Conservation (phyloP, 139 green algal genomes). For the Ettlia oleoabundans region DNA sequence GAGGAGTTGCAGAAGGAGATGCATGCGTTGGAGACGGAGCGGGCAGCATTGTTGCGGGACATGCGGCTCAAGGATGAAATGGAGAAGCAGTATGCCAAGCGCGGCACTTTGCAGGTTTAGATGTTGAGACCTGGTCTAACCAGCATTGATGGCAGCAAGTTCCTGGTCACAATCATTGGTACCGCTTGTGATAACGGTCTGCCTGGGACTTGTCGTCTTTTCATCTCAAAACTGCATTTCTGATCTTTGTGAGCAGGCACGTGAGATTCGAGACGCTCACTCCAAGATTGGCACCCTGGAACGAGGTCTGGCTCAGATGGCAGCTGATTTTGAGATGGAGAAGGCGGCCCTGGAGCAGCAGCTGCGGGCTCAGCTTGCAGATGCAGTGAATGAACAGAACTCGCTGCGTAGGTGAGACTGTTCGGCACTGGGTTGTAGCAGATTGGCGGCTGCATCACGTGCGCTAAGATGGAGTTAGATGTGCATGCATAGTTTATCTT, state of each 20-base stretch:
- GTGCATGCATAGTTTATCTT: not conserved
- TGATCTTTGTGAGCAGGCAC: constrained; percentile 6
- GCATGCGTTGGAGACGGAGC: constrained; percentile 68
- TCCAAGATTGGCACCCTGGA: constrained; percentile 70
- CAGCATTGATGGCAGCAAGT: too few relatives aligned
- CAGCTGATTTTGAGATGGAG: constrained; percentile 56
- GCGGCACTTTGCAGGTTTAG: constrained; percentile 72
- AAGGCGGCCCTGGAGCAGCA: constrained; percentile 29
- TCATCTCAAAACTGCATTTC: not conserved
- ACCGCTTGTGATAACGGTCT: too few relatives aligned
- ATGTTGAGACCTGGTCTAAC: too few relatives aligned
- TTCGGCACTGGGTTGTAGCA: not conserved
- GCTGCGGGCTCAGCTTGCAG: constrained; percentile 43
- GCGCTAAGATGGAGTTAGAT: too few relatives aligned
- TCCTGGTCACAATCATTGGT: too few relatives aligned
- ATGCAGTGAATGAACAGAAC: constrained; percentile 59
- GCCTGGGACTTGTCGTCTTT: too few relatives aligned
- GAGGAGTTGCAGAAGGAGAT: constrained; percentile 77
- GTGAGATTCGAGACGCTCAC: constrained; percentile 41
- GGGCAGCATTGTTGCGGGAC: constrained; percentile 69
- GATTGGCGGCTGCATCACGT: too few relatives aligned
- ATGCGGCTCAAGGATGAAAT: constrained; percentile 74
- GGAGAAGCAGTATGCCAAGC: constrained; percentile 79
- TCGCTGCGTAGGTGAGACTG: constrained; percentile 31
- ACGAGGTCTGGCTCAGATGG: constrained; percentile 64